Evolutionary conservation across 192 early-diverging fungal species (phyloP), one percentile per base, ranked within the genome.

Genomic region (Coemansia sp.): DNA sequence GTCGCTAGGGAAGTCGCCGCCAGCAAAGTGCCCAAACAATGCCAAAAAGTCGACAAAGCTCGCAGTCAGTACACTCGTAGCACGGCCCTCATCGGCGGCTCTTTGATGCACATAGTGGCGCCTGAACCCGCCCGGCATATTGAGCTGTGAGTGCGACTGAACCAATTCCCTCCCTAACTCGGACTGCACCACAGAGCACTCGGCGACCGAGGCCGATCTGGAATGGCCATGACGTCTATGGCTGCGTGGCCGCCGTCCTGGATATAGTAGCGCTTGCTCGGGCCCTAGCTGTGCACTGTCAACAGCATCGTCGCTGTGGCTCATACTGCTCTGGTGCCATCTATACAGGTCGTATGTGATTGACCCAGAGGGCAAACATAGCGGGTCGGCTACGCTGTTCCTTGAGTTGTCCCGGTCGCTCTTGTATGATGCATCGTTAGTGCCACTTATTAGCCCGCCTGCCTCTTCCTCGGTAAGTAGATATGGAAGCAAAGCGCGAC

Each of bases 31-130:
- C 36, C 94, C 94, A 62, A 90, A 96, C 68, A 98, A 84, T 45
- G 89, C 90, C 57, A 98, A 74, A 74, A 98, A 96, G 74, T 98
- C 96, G 31, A 95, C 87, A 86, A 96, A 98, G 76, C 89, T 95
- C 32, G 85, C 72, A 3, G 95, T 95, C 68, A 94, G 74, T 25
- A 87, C 83, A 63, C 89, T 89, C 1, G 90, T 87, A 34, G 80
- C 80, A 63, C 77, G 71, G 34, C 92, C 94, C 60, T 84, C 85
- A 41, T 78, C 70, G 31, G 83, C 77, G 17, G 91, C 91, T 63
- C 93, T 87, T 66, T 88, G 75, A 11, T 86, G 85, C 44, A 97
- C 68, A 68, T 92, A 94, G 68, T 94, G 89, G 32, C 95, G 89
- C 45, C 95, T 88, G 77, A 98, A 95, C 38, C 90, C 91, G 64